Base-by-base conservation (phyloP, 2,329 filamentous ascomycete genomes). In the Ciborinia camelliae region DNA sequence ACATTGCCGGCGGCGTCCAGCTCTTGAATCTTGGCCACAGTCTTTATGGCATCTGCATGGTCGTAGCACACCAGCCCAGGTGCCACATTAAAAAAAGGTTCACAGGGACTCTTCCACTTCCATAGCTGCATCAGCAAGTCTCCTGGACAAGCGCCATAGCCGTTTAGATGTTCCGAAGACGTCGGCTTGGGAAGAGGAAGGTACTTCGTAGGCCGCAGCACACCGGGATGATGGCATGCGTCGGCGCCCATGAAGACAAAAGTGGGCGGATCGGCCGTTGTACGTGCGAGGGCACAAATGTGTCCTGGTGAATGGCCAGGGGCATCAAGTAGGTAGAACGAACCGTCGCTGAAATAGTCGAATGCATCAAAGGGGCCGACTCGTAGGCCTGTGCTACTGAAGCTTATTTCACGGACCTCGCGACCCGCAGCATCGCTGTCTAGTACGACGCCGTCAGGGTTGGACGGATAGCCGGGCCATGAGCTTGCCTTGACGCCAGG, bases 261-360 rank as follows among this genome's bases (percentile, higher is more conserved):
- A 0, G 77, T 77, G 35, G 74, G 70, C 0, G 76, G 72, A 26
- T 60, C 59, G 0, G 64, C 61, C 0, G 75, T 78, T 0, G 76
- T 77, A 10, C 80, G 70, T 1, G 78, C 79, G 8, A 81, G 68
- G 1, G 73, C 80, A 50, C 75, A 79, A 0, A 81, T 71, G 64
- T 81, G 79, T 0, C 77, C 79, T 1, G 77, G 65, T 3, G 76
- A 73, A 65, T 80, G 78, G 1, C 78, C 78, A 0, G 78, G 78
- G 2, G 69, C 75, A 65, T 81, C 77, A 0, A 81, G 69, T 1
- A 86, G 75, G 70, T 84, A 85, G 68, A 87, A 83, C 28, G 76
- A 79, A 0, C 83, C 83, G 69, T 86, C 84, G 3, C 79, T 79
- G 63, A 85, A 86, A 69, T 80, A 85, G 70, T 86, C 84, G 32